phyloP scores from a whole-genome alignment of 2,329 filamentous ascomycete species.

The Sporothrix pallida region DNA sequence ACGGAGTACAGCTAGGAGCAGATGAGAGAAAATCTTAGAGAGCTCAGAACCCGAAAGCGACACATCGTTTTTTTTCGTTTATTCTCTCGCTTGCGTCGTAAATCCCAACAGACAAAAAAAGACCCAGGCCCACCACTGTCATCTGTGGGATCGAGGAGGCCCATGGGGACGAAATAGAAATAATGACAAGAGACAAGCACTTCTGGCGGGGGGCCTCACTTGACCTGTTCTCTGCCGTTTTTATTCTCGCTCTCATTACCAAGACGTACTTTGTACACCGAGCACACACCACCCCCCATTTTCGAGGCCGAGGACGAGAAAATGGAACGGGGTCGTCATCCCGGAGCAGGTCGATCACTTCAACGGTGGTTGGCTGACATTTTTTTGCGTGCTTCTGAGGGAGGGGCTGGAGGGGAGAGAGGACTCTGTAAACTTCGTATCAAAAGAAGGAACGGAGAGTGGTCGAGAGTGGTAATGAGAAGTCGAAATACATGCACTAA shows the following conservation, averaged over 20 bases:
- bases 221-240: background rate
- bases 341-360: background rate
- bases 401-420: background rate
- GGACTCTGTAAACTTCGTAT: background rate
- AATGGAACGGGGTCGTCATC: background rate
- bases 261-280: background rate
- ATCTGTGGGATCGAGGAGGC: slow-evolving; percentile 19
- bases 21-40: background rate
- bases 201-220: background rate
- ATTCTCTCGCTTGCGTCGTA: background rate
- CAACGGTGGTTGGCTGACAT: slow-evolving; percentile 10
- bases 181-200: background rate
- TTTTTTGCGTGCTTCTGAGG: background rate
- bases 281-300: slow-evolving; percentile 5
- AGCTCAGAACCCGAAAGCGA: background rate
- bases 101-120: background rate
- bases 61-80: slow-evolving; percentile 7
- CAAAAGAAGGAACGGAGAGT: background rate
- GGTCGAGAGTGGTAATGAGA: slow-evolving; percentile 3
- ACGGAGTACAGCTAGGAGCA: background rate
- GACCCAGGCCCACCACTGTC: slow-evolving; percentile 1
- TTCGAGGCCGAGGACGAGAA: background rate
- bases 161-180: slow-evolving; percentile 20
- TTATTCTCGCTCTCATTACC: background rate
- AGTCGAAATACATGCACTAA: slow-evolving; percentile 8